Evolutionary conservation across 2,329 filamentous ascomycete species (phyloP).

Genomic region (Paecilomyces dactylethromorphus): DNA sequence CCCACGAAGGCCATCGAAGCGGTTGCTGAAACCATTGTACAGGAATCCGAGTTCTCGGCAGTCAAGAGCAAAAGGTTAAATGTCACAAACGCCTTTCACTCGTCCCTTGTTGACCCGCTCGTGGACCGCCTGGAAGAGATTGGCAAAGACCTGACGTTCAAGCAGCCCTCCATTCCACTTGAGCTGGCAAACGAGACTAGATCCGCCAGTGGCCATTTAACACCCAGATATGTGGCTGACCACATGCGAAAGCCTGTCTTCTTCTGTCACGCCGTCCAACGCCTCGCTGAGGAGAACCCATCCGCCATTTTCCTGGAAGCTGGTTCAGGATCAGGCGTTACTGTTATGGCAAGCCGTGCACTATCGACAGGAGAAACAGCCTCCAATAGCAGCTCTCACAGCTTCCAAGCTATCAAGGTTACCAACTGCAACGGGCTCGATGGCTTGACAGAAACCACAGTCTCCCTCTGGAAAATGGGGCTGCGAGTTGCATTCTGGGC

Average conservation of each 20-base stretch:
- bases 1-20: not conserved
- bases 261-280: conserved; percentile 32
- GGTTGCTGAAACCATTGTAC: not conserved
- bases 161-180: not conserved
- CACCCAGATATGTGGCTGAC: conserved; percentile 13
- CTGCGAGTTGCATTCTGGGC: conserved; percentile 21
- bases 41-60: not conserved
- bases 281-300: not conserved
- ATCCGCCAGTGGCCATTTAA: not conserved
- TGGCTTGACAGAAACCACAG: conserved; percentile 4
- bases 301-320: not conserved
- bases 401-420: conserved; percentile 9
- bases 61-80: not conserved
- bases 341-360: conserved; percentile 24
- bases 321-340: conserved; percentile 11
- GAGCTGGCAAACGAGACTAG: conserved; percentile 13
- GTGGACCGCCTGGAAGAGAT: not conserved
- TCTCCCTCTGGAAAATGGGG: conserved; percentile 22
- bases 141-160: not conserved
- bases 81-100: not conserved
- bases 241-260: conserved; percentile 43
- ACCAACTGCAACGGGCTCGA: not conserved
- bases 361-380: conserved; percentile 4
- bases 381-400: not conserved
- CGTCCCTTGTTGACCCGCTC: not conserved